These are phyloP conservation scores for Mycena leptocephala DNA, from an alignment of 768 basidiomycete species.

Conservation along the genomic window DNA sequence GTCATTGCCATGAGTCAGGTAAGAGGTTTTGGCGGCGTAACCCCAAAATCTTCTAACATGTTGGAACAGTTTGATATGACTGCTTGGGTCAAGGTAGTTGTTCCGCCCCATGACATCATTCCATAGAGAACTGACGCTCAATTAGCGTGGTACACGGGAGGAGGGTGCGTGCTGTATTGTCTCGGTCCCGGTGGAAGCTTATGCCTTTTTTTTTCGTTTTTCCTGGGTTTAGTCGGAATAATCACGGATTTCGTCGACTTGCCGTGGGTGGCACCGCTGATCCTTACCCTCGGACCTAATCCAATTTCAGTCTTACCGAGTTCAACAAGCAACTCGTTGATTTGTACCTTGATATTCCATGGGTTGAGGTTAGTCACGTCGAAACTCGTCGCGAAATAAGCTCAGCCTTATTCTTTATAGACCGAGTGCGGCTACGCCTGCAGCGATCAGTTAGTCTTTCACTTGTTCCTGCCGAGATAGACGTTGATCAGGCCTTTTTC, in stretches of 20 bases:
- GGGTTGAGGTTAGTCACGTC: slow-evolving; percentile 69
- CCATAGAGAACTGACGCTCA: slow-evolving; percentile 33
- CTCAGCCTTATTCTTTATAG: slow-evolving; percentile 49
- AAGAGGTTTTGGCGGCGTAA: slow-evolving; percentile 25
- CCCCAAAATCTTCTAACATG: slow-evolving; percentile 32
- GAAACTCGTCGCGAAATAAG: slow-evolving; percentile 7
- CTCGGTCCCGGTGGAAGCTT: no score
- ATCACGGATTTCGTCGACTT: slow-evolving; percentile 88
- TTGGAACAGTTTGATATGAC: slow-evolving; percentile 87
- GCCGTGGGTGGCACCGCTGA: slow-evolving; percentile 26
- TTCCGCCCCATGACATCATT: slow-evolving; percentile 39
- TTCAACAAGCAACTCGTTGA: slow-evolving; percentile 87
- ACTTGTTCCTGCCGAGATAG: slow-evolving; percentile 45
- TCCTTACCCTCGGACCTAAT: slow-evolving; percentile 5
- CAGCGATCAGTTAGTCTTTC: slow-evolving; percentile 85
- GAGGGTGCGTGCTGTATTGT: no score
- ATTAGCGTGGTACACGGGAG: slow-evolving; percentile 77
- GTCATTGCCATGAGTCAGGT: slow-evolving; percentile 92
- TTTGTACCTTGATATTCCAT: slow-evolving; percentile 88
- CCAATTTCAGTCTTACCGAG: slow-evolving; percentile 74
- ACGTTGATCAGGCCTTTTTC: slow-evolving; percentile 45
- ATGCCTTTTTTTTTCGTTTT: no score
- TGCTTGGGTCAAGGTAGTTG: slow-evolving; percentile 89
- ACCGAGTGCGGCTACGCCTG: slow-evolving; percentile 96
- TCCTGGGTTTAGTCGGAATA: slow-evolving; percentile 88